Conservation (phyloP, 495 filamentous ascomycete species). For the Penicillium macrosclerotiorum region DNA sequence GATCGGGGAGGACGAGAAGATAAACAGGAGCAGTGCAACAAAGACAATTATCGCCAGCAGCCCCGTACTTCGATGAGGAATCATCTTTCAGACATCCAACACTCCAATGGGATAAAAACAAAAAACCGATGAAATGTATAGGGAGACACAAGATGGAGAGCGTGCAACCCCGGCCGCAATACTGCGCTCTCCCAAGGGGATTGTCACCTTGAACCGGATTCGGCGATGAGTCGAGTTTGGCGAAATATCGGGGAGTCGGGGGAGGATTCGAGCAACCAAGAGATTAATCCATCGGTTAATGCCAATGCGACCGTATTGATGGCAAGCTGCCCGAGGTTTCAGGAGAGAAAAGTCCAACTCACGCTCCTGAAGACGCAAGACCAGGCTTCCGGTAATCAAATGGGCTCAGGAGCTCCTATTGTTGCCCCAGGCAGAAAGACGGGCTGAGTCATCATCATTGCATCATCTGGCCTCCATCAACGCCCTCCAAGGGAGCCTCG, state of each 20-base stretch:
- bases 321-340: no score
- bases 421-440: constrained; percentile 7
- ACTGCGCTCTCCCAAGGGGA: constrained; percentile 12
- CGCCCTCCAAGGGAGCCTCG: no score
- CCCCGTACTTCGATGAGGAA: constrained; percentile 43
- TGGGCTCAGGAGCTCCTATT: neutral
- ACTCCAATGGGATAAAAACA: constrained; percentile 4
- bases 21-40: constrained; percentile 43
- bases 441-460: constrained; percentile 3
- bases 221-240: constrained; percentile 1
- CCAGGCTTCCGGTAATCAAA: no score
- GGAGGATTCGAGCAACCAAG: no score
- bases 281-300: constrained; percentile 11
- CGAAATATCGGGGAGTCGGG: neutral
- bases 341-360: neutral
- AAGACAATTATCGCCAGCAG: constrained; percentile 44
- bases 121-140: neutral
- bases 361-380: constrained; percentile 6
- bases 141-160: neutral
- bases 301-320: neutral
- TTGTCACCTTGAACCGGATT: constrained; percentile 17
- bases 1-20: constrained; percentile 43
- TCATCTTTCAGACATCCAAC: constrained; percentile 28
- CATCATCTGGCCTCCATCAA: constrained; percentile 4
- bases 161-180: constrained; percentile 8